These are phyloP conservation scores for Penicillium psychrosexuale DNA, from an alignment of 2,329 filamentous ascomycete species.

Conservation along the genomic window DNA sequence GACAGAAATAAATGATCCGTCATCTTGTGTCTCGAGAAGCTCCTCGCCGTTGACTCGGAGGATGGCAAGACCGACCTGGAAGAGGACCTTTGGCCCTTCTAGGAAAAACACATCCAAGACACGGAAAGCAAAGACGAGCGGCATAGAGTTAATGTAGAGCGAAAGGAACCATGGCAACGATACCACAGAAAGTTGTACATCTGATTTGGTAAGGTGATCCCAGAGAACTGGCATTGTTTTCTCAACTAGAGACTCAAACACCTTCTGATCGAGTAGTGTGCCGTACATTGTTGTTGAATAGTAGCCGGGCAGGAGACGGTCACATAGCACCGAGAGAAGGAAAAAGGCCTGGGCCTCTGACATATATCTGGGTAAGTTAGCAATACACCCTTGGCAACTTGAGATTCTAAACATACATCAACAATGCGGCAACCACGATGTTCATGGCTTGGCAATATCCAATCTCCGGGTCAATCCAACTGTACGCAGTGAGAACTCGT, in stretches of 20 bases:
- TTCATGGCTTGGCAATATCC: conserved; percentile 99
- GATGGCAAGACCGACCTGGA: conserved; percentile 96
- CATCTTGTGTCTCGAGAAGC: conserved; percentile 84
- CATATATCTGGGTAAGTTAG: conserved; percentile 67
- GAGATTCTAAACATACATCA: conserved; percentile 61
- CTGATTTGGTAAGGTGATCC: conserved; percentile 95
- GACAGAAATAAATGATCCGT: conserved; percentile 94
- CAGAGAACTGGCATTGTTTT: conserved; percentile 98
- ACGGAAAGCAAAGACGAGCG: conserved; percentile 91
- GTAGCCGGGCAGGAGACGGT: conserved; percentile 89
- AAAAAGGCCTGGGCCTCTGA: conserved; percentile 96
- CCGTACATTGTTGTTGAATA: conserved; percentile 99
- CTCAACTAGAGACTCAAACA: conserved; percentile 97
- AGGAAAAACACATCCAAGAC: conserved; percentile 98
- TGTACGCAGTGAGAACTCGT: conserved; percentile 91
- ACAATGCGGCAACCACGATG: conserved; percentile 93
- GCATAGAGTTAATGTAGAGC: conserved; percentile 99
- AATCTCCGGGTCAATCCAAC: conserved; percentile 92
- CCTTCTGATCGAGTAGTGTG: conserved; percentile 90
- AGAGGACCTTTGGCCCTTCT: conserved; percentile 93
- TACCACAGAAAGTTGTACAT: conserved; percentile 95
- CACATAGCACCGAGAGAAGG: conserved; percentile 84
- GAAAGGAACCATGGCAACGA: conserved; percentile 98
- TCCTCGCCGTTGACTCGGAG: conserved; percentile 96
- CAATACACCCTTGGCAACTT: background rate